Conservation (phyloP, 2,329 filamentous ascomycete genomes). For the Colletotrichum siamense region DNA sequence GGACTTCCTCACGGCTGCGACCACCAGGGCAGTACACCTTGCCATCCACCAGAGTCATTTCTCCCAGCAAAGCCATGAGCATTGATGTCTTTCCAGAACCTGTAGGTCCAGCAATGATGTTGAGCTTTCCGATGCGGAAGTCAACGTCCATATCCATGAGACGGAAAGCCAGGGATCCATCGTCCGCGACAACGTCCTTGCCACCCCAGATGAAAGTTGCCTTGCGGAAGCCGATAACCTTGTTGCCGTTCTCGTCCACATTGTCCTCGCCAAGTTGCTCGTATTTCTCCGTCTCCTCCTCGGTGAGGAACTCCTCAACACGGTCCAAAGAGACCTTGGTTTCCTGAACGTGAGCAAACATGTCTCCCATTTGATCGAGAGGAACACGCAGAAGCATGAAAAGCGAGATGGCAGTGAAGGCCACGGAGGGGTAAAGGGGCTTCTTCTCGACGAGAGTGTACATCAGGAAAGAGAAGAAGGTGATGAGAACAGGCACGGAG, state of each 20-base stretch:
- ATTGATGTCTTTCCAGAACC: conserved; percentile 96
- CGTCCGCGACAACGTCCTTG: conserved; percentile 63
- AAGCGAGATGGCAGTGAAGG: conserved; percentile 94
- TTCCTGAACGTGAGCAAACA: conserved; percentile 98
- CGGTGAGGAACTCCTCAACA: conserved; percentile 90
- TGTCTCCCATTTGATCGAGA: conserved; percentile 94
- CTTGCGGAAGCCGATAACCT: conserved; percentile 82
- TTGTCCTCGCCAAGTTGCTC: conserved; percentile 77
- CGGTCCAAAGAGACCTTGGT: conserved; percentile 96
- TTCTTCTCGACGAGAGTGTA: conserved; percentile 92
- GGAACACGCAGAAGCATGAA: conserved; percentile 94
- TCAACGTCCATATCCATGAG: conserved; percentile 83
- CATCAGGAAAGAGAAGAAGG: conserved; percentile 92
- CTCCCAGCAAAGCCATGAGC: conserved; percentile 92
- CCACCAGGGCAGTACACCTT: conserved; percentile 86
- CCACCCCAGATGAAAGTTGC: conserved; percentile 91
- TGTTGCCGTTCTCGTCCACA: conserved; percentile 69
- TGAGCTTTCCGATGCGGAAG: conserved; percentile 86
- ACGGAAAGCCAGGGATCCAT: conserved; percentile 77
- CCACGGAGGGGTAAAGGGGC: conserved; percentile 86
- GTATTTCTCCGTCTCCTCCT: conserved; percentile 97
- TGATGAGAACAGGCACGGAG: conserved; percentile 92
- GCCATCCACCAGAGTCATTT: conserved; percentile 89
- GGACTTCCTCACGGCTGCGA: conserved; percentile 83
- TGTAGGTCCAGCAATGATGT: conserved; percentile 91